Base-by-base conservation (phyloP, 495 filamentous ascomycete genomes). In the Neurospora terricola region DNA sequence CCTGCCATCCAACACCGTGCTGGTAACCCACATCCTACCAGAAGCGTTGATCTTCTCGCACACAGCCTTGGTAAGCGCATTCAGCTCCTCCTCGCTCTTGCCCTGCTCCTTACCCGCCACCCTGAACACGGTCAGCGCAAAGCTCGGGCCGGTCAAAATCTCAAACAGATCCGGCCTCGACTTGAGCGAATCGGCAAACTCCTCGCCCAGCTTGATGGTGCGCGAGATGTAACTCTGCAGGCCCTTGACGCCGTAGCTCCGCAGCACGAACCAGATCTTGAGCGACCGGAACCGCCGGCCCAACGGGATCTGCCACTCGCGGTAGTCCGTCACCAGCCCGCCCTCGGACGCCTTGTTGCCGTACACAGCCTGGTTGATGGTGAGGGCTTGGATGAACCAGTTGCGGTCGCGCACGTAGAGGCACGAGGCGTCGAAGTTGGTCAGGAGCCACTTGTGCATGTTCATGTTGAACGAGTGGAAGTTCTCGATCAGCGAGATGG, bases 361-460 rank as follows among this genome's bases (percentile, higher is more conserved):
- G 82, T 96, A 98, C 9, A 91, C 87, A 4, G 93, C 93, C 71
- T 83, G 80, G 70, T 91, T 92, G 80, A 98, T 91, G 77, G 89
- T 91, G 38, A 98, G 88, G 4, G 94, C 91, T 72, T 91, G 87
- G 30, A 90, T 92, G 36, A 99, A 86, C 78, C 93, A 90, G 34
- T 83, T 83, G 18, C 96, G 88, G 76, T 91, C 87, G 72, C 90
- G 88, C 74, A 97, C 89, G 80, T 87, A 98, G 23, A 97, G 85
- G 73, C 91, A 91, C 73, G 91, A 93, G 27, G 93, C 93, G 82
- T 99, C 96, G 77, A 99, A 98, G 82, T 97, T 97, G 54, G 93
- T 93, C 16, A 98, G 87, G 43, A 98, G 86, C 94, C 96, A 98
- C 84, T 99, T 99, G 84, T 98, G 96, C 91, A 98, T 91, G 82